Percentiles rank a stretch among this genome's conserved stretches.
These are phyloP conservation scores for Talaromyces proteolyticus DNA, from an alignment of 495 filamentous ascomycete genomes.

Conservation along the genomic window DNA sequence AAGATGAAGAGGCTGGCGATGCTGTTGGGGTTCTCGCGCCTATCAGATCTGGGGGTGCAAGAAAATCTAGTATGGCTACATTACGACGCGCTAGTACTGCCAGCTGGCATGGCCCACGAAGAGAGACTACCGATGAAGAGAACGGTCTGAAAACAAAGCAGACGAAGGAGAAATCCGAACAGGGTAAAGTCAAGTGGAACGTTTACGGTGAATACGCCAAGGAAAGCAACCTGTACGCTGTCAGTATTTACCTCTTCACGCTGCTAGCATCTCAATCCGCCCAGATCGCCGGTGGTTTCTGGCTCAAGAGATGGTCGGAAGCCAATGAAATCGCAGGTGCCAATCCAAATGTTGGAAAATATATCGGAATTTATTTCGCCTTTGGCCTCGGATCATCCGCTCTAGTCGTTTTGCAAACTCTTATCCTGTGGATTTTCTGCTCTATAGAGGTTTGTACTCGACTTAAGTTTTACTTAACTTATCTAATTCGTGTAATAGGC, in stretches of 20 bases:
- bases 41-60: slow-evolving; percentile 49
- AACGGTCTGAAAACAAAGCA: slow-evolving; percentile 72
- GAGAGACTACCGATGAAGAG: slow-evolving; percentile 81
- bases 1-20: slow-evolving; percentile 70
- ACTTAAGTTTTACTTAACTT: slow-evolving; percentile 6
- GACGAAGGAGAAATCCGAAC: slow-evolving; percentile 77
- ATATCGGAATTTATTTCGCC: slow-evolving; percentile 90
- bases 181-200: slow-evolving; percentile 96
- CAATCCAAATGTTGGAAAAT: slow-evolving; percentile 77
- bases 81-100: slow-evolving; percentile 86
- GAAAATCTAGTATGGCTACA: slow-evolving; percentile 65
- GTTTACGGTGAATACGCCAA: slow-evolving; percentile 89
- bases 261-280: slow-evolving; percentile 76
- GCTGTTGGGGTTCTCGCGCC: slow-evolving; percentile 62
- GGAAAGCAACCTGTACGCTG: slow-evolving; percentile 82
- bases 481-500: slow-evolving; percentile 46
- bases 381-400: slow-evolving; percentile 86
- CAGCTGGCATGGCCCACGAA: slow-evolving; percentile 79
- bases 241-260: slow-evolving; percentile 71
- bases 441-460: slow-evolving; percentile 74
- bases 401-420: slow-evolving; percentile 83
- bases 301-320: slow-evolving; percentile 93
- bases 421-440: slow-evolving; percentile 98
- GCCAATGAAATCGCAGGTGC: slow-evolving; percentile 56
- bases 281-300: slow-evolving; percentile 75